Percentiles rank a stretch among this genome's conserved stretches.
phyloP scores from a whole-genome alignment of 1,284 basidiomycete species.

The Tilletiopsis washingtonensis region DNA sequence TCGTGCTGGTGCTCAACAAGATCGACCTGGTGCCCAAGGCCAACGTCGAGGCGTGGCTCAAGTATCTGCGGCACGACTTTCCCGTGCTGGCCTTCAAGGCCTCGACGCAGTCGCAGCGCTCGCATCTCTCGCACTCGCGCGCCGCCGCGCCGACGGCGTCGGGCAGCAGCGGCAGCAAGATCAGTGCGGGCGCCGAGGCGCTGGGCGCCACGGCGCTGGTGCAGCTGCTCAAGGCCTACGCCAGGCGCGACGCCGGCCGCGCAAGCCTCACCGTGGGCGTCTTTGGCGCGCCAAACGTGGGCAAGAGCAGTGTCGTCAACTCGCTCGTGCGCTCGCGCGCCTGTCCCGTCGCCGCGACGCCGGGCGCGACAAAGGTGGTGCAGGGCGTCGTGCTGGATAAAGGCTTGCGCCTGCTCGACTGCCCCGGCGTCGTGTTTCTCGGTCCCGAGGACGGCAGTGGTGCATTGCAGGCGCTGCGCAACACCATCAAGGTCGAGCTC shows the following conservation, averaged over 20 bases:
- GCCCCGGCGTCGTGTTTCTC: constrained; percentile 74
- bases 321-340: constrained; percentile 64
- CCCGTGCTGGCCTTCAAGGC: constrained; percentile 92
- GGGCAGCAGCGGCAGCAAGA: not conserved
- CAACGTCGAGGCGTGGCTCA: constrained; percentile 84
- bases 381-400: constrained; percentile 89
- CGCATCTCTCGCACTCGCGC: constrained; percentile 49
- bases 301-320: constrained; percentile 92
- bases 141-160: not conserved
- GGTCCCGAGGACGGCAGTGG: constrained; percentile 8
- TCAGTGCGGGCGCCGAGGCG: constrained; percentile 47
- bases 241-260: constrained; percentile 31
- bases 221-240: constrained; percentile 84
- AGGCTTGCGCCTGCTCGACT: constrained; percentile 84
- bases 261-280: constrained; percentile 67
- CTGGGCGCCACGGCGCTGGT: constrained; percentile 59
- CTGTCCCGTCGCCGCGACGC: constrained; percentile 87
- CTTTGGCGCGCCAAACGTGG: constrained; percentile 94
- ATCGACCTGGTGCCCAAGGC: constrained; percentile 67
- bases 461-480: constrained; percentile 61
- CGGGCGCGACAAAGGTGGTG: constrained; percentile 89
- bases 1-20: constrained; percentile 33
- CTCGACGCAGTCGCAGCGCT: constrained; percentile 71
- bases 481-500: constrained; percentile 85
- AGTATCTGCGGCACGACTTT: constrained; percentile 78